Percentiles rank a stretch among this genome's conserved stretches.
Evolutionary conservation across 139 green algal species (phyloP).

Genomic region (Coelastrella sp.): DNA sequence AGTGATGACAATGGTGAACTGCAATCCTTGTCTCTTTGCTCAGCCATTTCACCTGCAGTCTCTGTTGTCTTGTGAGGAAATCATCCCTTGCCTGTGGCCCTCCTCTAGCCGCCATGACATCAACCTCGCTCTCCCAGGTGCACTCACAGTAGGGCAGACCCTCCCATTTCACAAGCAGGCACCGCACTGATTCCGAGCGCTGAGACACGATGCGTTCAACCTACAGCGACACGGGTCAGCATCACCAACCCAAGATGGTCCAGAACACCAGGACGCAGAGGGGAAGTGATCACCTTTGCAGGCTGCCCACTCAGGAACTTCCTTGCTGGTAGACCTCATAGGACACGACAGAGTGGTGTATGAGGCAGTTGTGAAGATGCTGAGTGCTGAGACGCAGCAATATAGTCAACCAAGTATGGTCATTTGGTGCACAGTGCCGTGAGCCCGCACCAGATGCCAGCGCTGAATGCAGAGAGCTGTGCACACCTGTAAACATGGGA

Average conservation of each 20-base stretch:
- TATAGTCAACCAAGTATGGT: no score
- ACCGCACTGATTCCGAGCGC: conserved; percentile 28
- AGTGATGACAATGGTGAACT: no score
- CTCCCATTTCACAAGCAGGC: conserved; percentile 93
- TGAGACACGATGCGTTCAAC: conserved; percentile 73
- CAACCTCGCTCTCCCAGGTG: conserved; percentile 85
- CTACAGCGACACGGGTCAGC: conserved; percentile 41
- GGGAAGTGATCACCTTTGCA: no score
- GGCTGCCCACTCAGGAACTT: no score
- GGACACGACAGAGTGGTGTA: no score
- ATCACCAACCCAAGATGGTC: no score
- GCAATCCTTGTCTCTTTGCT: no score
- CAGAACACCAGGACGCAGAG: no score
- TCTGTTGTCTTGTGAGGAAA: conserved; percentile 36
- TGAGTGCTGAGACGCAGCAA: no score
- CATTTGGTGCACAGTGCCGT: no score
- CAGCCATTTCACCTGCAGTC: conserved; percentile 6
- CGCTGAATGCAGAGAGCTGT: background rate
- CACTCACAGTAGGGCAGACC: conserved; percentile 92
- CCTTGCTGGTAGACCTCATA: no score
- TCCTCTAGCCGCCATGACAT: conserved; percentile 47
- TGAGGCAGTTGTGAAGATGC: no score
- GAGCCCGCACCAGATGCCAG: background rate
- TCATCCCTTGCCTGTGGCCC: conserved; percentile 29
- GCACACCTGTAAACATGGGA: background rate